Base-by-base conservation (phyloP, 306 rosid genomes). In the Cucurbita maxima region DNA sequence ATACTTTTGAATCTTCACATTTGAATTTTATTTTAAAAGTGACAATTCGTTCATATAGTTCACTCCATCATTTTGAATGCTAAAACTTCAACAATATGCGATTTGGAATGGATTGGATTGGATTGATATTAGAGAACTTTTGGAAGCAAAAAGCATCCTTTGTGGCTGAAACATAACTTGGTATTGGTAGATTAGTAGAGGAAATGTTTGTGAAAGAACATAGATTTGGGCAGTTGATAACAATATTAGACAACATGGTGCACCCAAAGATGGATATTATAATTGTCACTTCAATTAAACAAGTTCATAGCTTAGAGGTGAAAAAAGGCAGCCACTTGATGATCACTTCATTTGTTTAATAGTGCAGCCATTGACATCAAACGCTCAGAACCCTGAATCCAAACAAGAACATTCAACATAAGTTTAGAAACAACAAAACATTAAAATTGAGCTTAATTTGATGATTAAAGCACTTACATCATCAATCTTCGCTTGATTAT, bases 401-500 rank as follows among this genome's bases (percentile, higher is more conserved):
- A 85, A 43, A 19, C 7, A 66, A 5, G 61, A 6, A 40, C 9
- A 67, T 67, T 6, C 44, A 67, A 19, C 16, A 9, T 5, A 38
- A 38, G 18, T 53, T 16, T 48, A 11, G 53, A 20, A 10, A 57
- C 12, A 22, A 22, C 15, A 57, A 11, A 12, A 22, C 19, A 54
- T 12, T 38, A 4, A 38, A 38, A 30, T 5, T 38, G 41, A 58
- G 41, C 30, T 58, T 58, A 30, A 58, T 58, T 20, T 25, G 64
- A 6, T 30, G 18, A 14, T 1, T 18, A 5, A 66, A 70, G 41
- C 38, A 78, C 97, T 82, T 83, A 91, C 97, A 76, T 83, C 90
- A 56, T 91, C 92, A 83, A 84, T 44, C 86, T 88, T 95, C 82
- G 87, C 81, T 75, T 91, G 97, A 78, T 84, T 88, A 86, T 84